Evolutionary conservation across 805 yeast genomes (phyloP).

Genomic region (Wickerhamomyces silvicola): DNA sequence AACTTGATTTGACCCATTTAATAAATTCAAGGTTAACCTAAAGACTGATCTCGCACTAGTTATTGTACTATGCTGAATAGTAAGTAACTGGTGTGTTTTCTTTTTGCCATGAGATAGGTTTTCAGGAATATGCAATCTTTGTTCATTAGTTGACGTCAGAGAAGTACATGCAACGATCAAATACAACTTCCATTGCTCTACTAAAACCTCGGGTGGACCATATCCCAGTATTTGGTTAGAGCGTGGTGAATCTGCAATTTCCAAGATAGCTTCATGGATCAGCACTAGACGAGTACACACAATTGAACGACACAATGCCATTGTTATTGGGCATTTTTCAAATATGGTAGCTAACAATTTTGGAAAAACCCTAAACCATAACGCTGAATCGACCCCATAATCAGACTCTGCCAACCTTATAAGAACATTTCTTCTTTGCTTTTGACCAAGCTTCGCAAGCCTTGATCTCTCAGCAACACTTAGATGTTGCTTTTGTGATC

Average conservation of each 20-base stretch:
- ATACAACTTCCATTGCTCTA: constrained; percentile 86
- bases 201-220: constrained; percentile 60
- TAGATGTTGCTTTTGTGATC: constrained; percentile 37
- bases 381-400: constrained; percentile 90
- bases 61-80: constrained; percentile 83
- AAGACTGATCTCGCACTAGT: constrained; percentile 90
- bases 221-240: constrained; percentile 22
- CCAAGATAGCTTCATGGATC: constrained; percentile 62
- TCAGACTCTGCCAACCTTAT: constrained; percentile 80
- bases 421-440: constrained; percentile 59
- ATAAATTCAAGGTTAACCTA: constrained; percentile 76
- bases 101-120: constrained; percentile 59
- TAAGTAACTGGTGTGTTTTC: constrained; percentile 70
- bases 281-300: constrained; percentile 87
- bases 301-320: constrained; percentile 86
- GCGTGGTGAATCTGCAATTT: constrained; percentile 39
- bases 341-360: constrained; percentile 63
- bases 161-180: constrained; percentile 90
- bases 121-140: constrained; percentile 60
- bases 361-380: constrained; percentile 93
- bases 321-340: constrained; percentile 82
- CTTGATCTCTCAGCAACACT: constrained; percentile 78
- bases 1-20: constrained; percentile 60
- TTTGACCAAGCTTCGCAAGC: constrained; percentile 51
- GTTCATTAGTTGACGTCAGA: constrained; percentile 83